Evolutionary conservation across 192 early-diverging fungal genomes (phyloP), one percentile per base, ranked within the genome.

Genomic region (Jimgerdemannia lactiflua): DNA sequence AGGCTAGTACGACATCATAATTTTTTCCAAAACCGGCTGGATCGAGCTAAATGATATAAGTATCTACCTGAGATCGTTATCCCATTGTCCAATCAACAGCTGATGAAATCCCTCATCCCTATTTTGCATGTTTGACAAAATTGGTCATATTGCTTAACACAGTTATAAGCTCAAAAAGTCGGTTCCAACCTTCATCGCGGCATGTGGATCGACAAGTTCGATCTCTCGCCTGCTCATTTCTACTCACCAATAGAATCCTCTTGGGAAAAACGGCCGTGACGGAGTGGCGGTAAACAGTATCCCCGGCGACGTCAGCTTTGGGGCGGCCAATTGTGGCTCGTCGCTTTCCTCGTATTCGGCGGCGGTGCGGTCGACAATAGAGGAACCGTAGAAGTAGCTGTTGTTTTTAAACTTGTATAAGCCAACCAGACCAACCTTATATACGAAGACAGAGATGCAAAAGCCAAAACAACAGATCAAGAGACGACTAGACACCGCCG

Each of bases 101-200:
- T 95, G 90, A 74, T 96, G 95, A 79, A 97, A 98, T 0, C 97
- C 97, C 80, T 96, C 95, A 80, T 98, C 97, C 92, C 87, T 87
- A 72, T n/a, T 67, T 19, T 54, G 42, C 39, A 29, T 43, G 4
- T n/a, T n/a, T n/a, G n/a, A n/a, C n/a, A n/a, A n/a, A n/a, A n/a
- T n/a, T n/a, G n/a, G n/a, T n/a, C n/a, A n/a, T n/a, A n/a, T n/a
- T n/a, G n/a, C n/a, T n/a, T n/a, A n/a, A n/a, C n/a, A n/a, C n/a
- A n/a, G n/a, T n/a, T n/a, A n/a, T n/a, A n/a, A n/a, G n/a, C n/a
- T n/a, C n/a, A n/a, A n/a, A n/a, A n/a, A n/a, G n/a, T n/a, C n/a
- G n/a, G n/a, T n/a, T n/a, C n/a, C n/a, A n/a, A n/a, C n/a, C n/a
- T n/a, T n/a, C n/a, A n/a, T n/a, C n/a, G n/a, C n/a, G n/a, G n/a